Conservation (phyloP, 2,329 filamentous ascomycete species). For the Fusarium graminum region DNA sequence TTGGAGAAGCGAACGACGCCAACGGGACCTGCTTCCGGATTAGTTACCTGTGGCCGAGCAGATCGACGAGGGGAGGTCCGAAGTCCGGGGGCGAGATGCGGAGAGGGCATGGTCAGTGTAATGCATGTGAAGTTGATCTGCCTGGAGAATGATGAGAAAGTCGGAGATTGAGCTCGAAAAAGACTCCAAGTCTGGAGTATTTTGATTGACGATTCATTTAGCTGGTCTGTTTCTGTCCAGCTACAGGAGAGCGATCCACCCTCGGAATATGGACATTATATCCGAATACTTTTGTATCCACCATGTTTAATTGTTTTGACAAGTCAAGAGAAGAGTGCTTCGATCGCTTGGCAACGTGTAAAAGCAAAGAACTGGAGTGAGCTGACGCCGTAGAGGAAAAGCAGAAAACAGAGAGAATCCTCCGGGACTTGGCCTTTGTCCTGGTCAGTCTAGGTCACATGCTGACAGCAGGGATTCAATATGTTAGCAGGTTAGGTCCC, state of each 20-base stretch:
- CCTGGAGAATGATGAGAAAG: neutral
- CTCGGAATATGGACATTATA: slow-evolving; percentile 20
- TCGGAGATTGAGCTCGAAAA: slow-evolving; percentile 22
- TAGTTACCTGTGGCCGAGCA: slow-evolving; percentile 45
- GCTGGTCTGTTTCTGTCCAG: neutral
- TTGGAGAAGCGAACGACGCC: slow-evolving; percentile 10
- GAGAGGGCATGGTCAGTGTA: slow-evolving; percentile 9
- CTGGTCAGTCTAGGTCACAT: slow-evolving; percentile 21
- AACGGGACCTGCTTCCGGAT: slow-evolving; percentile 42
- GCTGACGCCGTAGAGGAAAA: neutral
- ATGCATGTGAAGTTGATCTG: slow-evolving; percentile 25
- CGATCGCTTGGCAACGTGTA: neutral
- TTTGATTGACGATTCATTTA: neutral
- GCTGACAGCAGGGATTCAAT: slow-evolving; percentile 14
- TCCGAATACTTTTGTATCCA: neutral
- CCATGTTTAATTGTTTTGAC: neutral
- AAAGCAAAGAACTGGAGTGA: slow-evolving; percentile 12
- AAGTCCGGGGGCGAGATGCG: slow-evolving; percentile 35
- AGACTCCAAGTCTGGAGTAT: neutral
- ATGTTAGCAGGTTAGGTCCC: neutral
- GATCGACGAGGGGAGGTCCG: slow-evolving; percentile 38
- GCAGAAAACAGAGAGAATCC: slow-evolving; percentile 1
- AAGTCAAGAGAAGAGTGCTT: neutral
- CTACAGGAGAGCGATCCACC: slow-evolving; percentile 23
- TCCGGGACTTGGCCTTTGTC: slow-evolving; percentile 3